phyloP scores from a whole-genome alignment of 78 protist genomes.

The Guillardia theta region DNA sequence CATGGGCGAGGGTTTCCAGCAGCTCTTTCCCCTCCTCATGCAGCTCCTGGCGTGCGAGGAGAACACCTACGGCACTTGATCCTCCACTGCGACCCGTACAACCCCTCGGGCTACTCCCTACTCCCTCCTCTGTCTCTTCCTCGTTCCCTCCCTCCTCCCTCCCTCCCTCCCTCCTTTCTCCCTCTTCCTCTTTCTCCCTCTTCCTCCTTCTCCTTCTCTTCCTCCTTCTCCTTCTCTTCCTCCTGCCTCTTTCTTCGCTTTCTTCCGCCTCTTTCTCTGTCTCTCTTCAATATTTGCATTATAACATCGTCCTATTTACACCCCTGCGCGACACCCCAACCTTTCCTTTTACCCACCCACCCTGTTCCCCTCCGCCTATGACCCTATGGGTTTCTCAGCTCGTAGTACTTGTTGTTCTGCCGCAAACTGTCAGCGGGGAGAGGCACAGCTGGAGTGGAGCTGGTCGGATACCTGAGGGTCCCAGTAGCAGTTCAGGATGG shows the following conservation, averaged over 20 bases:
- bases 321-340: too few relatives aligned
- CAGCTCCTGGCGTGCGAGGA: neutral
- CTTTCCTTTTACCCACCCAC: too few relatives aligned
- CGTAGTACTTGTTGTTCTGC: conserved; percentile 50
- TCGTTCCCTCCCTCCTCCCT: neutral
- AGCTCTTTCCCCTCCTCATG: neutral
- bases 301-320: too few relatives aligned
- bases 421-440: too few relatives aligned
- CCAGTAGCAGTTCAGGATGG: conserved; percentile 62
- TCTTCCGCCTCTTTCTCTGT: neutral
- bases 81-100: neutral
- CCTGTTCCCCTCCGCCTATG: too few relatives aligned
- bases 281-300: too few relatives aligned
- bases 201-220: neutral
- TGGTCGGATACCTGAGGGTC: too few relatives aligned
- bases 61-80: neutral
- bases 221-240: neutral
- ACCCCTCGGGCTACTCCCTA: neutral
- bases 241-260: neutral
- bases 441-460: too few relatives aligned
- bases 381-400: conserved; percentile 32
- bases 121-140: neutral
- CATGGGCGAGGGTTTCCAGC: conserved; percentile 16
- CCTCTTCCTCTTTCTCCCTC: neutral
- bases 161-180: neutral